These are phyloP conservation scores for Morella rubra DNA, from an alignment of 306 rosid species.

Conservation along the genomic window DNA sequence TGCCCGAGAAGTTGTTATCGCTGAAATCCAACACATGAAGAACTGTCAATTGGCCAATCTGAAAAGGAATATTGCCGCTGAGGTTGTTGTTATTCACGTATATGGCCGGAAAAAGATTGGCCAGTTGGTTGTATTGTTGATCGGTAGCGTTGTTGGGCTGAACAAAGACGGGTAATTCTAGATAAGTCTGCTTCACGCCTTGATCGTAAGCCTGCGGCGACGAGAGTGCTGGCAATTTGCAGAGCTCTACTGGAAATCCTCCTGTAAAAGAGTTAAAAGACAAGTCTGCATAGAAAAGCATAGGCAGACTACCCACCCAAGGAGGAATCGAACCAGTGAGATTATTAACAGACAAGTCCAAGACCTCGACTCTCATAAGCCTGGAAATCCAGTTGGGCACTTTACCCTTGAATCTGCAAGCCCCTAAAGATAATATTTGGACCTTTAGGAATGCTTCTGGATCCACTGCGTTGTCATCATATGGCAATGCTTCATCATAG, in stretches of 20 bases:
- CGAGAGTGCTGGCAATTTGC: conserved; percentile 53
- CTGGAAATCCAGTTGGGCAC: conserved; percentile 75
- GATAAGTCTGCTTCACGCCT: conserved; percentile 42
- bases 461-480: conserved; percentile 45
- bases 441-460: conserved; percentile 59
- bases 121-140: conserved; percentile 82
- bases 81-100: conserved; percentile 64
- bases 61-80: conserved; percentile 59
- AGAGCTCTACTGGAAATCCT: conserved; percentile 56
- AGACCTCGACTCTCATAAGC: conserved; percentile 58
- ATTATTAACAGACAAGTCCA: conserved; percentile 71
- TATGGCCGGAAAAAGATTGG: conserved; percentile 72
- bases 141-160: conserved; percentile 57
- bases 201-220: conserved; percentile 45
- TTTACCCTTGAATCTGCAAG: conserved; percentile 61
- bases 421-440: conserved; percentile 79
- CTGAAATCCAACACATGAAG: conserved; percentile 65
- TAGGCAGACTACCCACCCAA: conserved; percentile 65
- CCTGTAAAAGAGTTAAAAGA: conserved; percentile 58
- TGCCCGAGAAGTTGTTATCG: conserved; percentile 65
- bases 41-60: conserved; percentile 62
- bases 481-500: conserved; percentile 50
- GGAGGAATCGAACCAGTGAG: conserved; percentile 67
- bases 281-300: conserved; percentile 83
- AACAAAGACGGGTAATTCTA: conserved; percentile 86